Evolutionary conservation across 1,139 yeast species (phyloP), one percentile per base, ranked within the genome.

Genomic region (Sugiyamaella sp.): DNA sequence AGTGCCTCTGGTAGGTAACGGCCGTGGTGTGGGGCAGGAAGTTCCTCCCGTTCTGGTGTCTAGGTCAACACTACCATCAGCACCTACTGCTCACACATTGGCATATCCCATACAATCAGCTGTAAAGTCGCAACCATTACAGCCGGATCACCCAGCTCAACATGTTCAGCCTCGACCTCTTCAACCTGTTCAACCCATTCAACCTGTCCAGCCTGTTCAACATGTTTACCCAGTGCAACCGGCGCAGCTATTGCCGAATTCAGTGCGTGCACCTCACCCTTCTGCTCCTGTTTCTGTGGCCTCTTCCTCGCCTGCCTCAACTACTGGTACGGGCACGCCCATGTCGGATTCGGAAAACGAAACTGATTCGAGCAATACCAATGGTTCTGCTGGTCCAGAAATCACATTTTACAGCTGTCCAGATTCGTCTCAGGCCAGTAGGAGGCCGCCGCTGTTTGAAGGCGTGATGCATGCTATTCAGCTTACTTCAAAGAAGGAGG

Each of bases 361-460:
- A 37, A 37, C 42, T 25, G 46, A 43, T 4, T 12, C 16, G n/a
- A 38, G 52, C 57, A 43, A 59, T 59, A 40, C 39, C 44, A 41
- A 19, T 24, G 21, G 33, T 44, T 16, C 40, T 9, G 17, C 35
- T 20, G 14, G 40, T 25, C 57, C 63, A 2, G 65, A 57, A 35
- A 60, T 54, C 27, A 55, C 53, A 16, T 32, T 42, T 9, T 41
- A 52, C 20, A 54, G 53, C n/a, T 68, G 62, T 41, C 72, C 72
- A 1, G 74, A 71, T 43, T 62, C 70, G 4, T 69, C 73, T 9
- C 70, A 66, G 39, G 67, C 70, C 6, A 71, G 70, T 53, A 60
- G 74, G 39, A 57, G 70, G 22, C 67, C 70, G 2, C 74, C 74
- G 1, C 55, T 64, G 1, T 63, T 60, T 52, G 65, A 63, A 40